Evolutionary conservation across 139 green algal species (phyloP).

Genomic region (Diplosphaera chodatii): DNA sequence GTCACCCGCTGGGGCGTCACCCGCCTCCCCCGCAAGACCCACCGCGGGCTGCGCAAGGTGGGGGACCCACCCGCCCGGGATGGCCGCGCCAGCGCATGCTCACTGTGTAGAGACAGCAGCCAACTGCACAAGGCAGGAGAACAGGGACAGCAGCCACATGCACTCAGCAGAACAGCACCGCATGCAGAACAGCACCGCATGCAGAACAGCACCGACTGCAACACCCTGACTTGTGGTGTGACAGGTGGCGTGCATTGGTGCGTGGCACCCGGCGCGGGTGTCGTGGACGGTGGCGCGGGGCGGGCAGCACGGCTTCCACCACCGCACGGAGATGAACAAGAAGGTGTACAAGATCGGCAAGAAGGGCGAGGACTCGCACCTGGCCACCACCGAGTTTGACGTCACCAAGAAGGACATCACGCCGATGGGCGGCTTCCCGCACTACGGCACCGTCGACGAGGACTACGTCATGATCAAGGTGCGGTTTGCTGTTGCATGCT

Average conservation of each 20-base stretch:
- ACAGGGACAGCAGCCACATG: too few species aligned
- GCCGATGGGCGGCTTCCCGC: constrained; percentile 97
- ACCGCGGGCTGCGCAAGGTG: constrained; percentile 97
- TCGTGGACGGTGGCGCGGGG: constrained; percentile 92
- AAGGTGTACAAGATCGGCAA: constrained; percentile 99
- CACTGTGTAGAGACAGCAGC: too few species aligned
- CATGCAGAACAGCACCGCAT: too few species aligned
- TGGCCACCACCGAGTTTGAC: constrained; percentile 90
- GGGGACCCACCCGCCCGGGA: background rate
- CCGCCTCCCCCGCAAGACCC: constrained; percentile 98
- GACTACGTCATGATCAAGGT: constrained; percentile 99
- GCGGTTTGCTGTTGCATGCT: background rate
- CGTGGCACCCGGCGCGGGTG: constrained; percentile 97
- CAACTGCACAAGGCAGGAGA: too few species aligned
- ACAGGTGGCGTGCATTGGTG: constrained; percentile 91
- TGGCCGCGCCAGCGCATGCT: too few species aligned
- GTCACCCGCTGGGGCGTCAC: constrained; percentile 97
- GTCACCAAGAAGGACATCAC: constrained; percentile 97
- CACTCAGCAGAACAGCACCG: too few species aligned
- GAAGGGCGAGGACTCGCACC: constrained; percentile 81
- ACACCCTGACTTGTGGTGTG: background rate
- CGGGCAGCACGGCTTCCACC: constrained; percentile 96
- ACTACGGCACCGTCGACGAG: constrained; percentile 95
- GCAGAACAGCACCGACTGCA: background rate
- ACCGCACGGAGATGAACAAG: constrained; percentile 99